Base-by-base conservation (phyloP, 345 rosid genomes). In the Arabidopsis arenosa region DNA sequence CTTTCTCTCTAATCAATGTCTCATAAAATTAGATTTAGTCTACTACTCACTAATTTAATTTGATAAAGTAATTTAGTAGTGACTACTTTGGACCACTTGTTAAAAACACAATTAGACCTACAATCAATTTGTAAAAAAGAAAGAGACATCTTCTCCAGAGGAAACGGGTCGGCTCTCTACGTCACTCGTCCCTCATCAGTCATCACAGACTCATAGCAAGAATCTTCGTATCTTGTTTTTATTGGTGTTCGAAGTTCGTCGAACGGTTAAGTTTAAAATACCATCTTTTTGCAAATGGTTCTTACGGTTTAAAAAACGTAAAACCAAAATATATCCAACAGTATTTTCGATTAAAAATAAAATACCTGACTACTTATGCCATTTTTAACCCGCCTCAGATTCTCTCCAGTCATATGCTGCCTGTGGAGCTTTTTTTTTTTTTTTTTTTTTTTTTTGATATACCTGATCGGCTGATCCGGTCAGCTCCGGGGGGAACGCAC, bases 71-170 rank as follows among this genome's bases (percentile, higher is more conserved):
- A 56, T 68, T 21, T 33, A 33, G 74, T 57, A 70, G 44, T 57
- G 74, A 44, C 9, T 57, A 39, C 33, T 47, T 71, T 71, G 59
- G 75, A 71, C 75, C 68, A 71, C 68, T 71, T 36, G 30, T 33
- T 32, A 48, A 58, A 39, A 58, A 32, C 56, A 70, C 33, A 48
- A 33, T 21, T 45, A 58, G 39, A 35, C 37, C 47, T 70, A 57
- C 74, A 55, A 54, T 55, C 41, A 40, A 21, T 69, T 33, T 39
- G 37, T 39, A 70, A 56, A 70, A n/a, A 58, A n/a, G 65, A 70
- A 33, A 33, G 23, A 35, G 48, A 47, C 37, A 13, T 47, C 48
- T 13, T 32, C 35, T 35, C 48, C 75, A 13, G 58, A 33, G 23
- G 66, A 33, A 59, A 48, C 49, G 28, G 68, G 75, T 49, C 60